A percentile compares a stretch with the other conserved stretches of the same genome.
These are phyloP conservation scores for Xerocomus amazonicus DNA, from an alignment of 1,284 basidiomycete genomes.

Conservation along the genomic window DNA sequence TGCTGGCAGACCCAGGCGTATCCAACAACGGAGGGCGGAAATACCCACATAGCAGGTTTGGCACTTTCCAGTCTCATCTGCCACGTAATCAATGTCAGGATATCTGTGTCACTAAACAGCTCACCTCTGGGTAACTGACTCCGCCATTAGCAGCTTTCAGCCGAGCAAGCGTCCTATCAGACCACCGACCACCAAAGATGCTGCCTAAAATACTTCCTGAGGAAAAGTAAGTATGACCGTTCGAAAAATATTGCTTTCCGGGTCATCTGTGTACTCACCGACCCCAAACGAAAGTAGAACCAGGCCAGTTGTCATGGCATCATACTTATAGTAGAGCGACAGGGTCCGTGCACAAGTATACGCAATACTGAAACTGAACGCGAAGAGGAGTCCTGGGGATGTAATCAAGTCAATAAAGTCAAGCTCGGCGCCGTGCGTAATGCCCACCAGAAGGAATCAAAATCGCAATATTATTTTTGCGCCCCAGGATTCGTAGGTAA, in stretches of 20 bases:
- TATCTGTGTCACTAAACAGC: background rate
- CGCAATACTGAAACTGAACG: background rate
- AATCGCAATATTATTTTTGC: background rate
- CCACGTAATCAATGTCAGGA: background rate
- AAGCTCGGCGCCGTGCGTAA: too few relatives aligned
- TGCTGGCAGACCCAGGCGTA: background rate
- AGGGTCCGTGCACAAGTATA: background rate
- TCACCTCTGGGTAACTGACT: background rate
- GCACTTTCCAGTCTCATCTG: slow-evolving; percentile 1
- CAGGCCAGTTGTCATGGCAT: background rate
- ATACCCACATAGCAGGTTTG: background rate
- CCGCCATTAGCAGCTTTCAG: background rate
- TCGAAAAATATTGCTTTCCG: background rate
- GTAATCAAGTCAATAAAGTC: background rate
- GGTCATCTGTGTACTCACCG: too few relatives aligned
- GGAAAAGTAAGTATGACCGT: background rate
- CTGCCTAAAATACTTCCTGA: background rate
- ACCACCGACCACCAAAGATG: background rate
- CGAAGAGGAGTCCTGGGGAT: background rate
- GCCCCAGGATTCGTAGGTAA: background rate
- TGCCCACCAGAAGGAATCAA: background rate
- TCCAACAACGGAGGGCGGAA: background rate
- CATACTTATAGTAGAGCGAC: background rate
- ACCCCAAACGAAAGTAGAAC: background rate
- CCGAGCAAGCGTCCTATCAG: background rate